Percentiles rank a stretch among this genome's conserved stretches.
Conservation (phyloP, 345 rosid species). For the Barbarea vulgaris region DNA sequence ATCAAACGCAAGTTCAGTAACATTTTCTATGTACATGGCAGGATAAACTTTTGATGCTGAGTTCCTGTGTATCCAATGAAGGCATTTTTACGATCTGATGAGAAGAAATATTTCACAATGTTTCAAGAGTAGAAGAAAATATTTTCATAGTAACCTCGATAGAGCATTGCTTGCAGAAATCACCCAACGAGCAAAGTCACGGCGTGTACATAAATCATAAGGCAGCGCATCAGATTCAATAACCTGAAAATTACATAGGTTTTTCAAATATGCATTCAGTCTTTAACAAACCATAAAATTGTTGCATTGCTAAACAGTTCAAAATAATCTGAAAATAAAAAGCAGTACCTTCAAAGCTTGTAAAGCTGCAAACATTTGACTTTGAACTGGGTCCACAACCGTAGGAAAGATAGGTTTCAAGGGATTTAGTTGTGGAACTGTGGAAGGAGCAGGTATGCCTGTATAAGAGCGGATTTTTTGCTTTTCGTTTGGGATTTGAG, state of each 20-base stretch:
- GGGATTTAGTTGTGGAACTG: constrained; percentile 59
- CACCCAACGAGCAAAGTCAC: constrained; percentile 94
- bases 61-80: constrained; percentile 58
- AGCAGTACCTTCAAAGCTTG: constrained; percentile 74
- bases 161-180: constrained; percentile 76
- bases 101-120: background rate
- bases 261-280: background rate
- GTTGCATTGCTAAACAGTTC: background rate
- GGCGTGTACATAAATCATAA: constrained; percentile 83
- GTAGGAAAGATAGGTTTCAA: constrained; percentile 73
- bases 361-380: constrained; percentile 81
- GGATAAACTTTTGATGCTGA: constrained; percentile 84
- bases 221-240: constrained; percentile 75
- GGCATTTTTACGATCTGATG: constrained; percentile 2
- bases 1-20: constrained; percentile 90
- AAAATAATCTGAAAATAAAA: background rate
- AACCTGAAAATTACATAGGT: constrained; percentile 52
- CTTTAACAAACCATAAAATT: background rate
- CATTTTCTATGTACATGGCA: constrained; percentile 91
- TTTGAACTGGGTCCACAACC: constrained; percentile 76
- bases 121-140: background rate
- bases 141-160: constrained; percentile 52
- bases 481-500: constrained; percentile 33
- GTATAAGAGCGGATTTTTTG: constrained; percentile 43
- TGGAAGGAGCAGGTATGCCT: constrained; percentile 91